Percentiles rank a stretch among this genome's conserved stretches.
Conservation (phyloP, 805 yeast species). For the Pichia ethanolica region DNA sequence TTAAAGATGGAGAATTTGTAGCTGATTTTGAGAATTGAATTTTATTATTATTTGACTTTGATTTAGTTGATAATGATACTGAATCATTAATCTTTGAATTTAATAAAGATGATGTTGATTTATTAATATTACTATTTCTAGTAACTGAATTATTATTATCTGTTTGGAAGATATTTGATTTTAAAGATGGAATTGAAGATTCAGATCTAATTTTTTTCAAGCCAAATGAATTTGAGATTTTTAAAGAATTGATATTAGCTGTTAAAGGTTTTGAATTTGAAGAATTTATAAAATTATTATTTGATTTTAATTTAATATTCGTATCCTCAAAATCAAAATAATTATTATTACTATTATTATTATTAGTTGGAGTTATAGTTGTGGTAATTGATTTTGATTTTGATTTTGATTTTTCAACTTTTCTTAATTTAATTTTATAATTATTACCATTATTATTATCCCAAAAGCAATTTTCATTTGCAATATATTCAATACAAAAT, state of each 20-base stretch:
- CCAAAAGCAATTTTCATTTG: slow-evolving; percentile 29
- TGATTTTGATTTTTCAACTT: slow-evolving; percentile 4
- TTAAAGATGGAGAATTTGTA: slow-evolving; percentile 8
- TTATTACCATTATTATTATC: slow-evolving; percentile 34
- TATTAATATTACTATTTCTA: too few species aligned
- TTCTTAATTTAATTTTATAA: slow-evolving; percentile 29
- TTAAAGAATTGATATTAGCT: slow-evolving; percentile 14
- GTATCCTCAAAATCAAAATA: slow-evolving; percentile 23
- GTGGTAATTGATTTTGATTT: not conserved
- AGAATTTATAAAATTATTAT: slow-evolving; percentile 25
- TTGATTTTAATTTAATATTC: slow-evolving; percentile 23
- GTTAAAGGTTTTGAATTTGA: slow-evolving; percentile 11
- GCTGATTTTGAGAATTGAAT: slow-evolving; percentile 1
- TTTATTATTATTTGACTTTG: not conserved
- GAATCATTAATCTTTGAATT: not conserved
- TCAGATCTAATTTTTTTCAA: slow-evolving; percentile 27
- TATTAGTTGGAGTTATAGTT: not conserved
- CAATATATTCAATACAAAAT: slow-evolving; percentile 34
- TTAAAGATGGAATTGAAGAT: slow-evolving; percentile 19
- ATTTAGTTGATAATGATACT: not conserved
- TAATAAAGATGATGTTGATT: not conserved
- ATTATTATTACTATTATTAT: not conserved
- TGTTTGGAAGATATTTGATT: not conserved
- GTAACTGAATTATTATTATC: too few species aligned
- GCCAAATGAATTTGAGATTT: slow-evolving; percentile 20